A percentile compares a stretch with the other conserved stretches of the same genome.
These are phyloP conservation scores for Huntiella abstrusa DNA, from an alignment of 2,329 filamentous ascomycete genomes.

Conservation along the genomic window DNA sequence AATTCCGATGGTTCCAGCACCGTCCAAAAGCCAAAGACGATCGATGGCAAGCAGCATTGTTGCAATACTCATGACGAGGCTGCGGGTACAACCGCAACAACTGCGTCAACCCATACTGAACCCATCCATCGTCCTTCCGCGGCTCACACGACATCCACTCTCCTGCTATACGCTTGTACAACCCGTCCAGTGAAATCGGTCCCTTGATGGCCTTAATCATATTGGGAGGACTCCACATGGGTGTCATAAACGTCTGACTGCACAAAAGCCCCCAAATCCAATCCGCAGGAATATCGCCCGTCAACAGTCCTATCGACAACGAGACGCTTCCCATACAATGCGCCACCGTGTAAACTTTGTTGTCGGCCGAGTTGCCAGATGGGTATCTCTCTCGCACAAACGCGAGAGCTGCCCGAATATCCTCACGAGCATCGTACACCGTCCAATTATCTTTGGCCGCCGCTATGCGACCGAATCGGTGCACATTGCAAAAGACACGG, in stretches of 20 bases:
- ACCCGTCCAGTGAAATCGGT: slow-evolving; percentile 28
- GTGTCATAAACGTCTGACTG: slow-evolving; percentile 46
- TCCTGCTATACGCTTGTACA: slow-evolving; percentile 30
- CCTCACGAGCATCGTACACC: slow-evolving; percentile 39
- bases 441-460: slow-evolving; percentile 34
- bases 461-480: slow-evolving; percentile 36
- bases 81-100: slow-evolving; percentile 38
- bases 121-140: slow-evolving; percentile 24
- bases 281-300: slow-evolving; percentile 35
- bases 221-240: slow-evolving; percentile 37
- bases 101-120: slow-evolving; percentile 36
- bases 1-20: slow-evolving; percentile 45
- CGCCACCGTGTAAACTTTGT: slow-evolving; percentile 36
- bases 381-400: slow-evolving; percentile 27
- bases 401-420: slow-evolving; percentile 36
- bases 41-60: slow-evolving; percentile 41
- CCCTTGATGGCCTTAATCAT: slow-evolving; percentile 32
- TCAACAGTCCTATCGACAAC: slow-evolving; percentile 37
- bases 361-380: slow-evolving; percentile 13
- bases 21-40: slow-evolving; percentile 40
- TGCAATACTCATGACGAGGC: slow-evolving; percentile 36
- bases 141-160: slow-evolving; percentile 37
- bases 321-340: slow-evolving; percentile 48
- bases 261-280: slow-evolving; percentile 41
- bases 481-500: slow-evolving; percentile 37